phyloP scores from a whole-genome alignment of 768 basidiomycete genomes.

The Daedaleopsis sinensis region DNA sequence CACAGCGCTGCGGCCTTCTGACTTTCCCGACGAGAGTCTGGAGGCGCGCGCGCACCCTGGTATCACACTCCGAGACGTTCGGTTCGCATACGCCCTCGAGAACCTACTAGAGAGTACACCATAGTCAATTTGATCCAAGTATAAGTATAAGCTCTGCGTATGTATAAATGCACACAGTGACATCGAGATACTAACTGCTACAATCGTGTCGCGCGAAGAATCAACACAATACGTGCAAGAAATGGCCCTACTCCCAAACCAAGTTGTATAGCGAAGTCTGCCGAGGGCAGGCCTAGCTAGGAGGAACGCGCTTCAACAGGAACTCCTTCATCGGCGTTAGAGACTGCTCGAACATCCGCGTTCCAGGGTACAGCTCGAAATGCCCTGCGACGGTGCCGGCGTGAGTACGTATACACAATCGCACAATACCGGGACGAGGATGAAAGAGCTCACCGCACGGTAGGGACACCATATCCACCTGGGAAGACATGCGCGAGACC shows the following conservation, averaged over 20 bases:
- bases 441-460: constrained; percentile 1
- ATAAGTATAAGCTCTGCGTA: too few species aligned
- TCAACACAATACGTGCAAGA: neutral
- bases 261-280: too few species aligned
- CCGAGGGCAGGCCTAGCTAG: neutral
- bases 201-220: neutral
- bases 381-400: constrained; percentile 3
- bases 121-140: neutral
- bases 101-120: constrained; percentile 37
- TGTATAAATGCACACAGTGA: neutral
- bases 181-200: too few species aligned
- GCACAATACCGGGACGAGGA: neutral
- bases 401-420: neutral
- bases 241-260: too few species aligned
- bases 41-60: constrained; percentile 35
- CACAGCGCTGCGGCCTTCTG: constrained; percentile 3
- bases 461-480: constrained; percentile 3
- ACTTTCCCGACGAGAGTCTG: constrained; percentile 3
- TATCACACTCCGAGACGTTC: constrained; percentile 54
- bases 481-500: neutral
- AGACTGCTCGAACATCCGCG: neutral
- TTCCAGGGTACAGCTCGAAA: constrained; percentile 16
- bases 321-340: constrained; percentile 11
- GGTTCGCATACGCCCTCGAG: constrained; percentile 50
- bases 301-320: constrained; percentile 3